Base-by-base conservation (phyloP, 2,329 filamentous ascomycete species). In the Fonsecaea multimorphosa region DNA sequence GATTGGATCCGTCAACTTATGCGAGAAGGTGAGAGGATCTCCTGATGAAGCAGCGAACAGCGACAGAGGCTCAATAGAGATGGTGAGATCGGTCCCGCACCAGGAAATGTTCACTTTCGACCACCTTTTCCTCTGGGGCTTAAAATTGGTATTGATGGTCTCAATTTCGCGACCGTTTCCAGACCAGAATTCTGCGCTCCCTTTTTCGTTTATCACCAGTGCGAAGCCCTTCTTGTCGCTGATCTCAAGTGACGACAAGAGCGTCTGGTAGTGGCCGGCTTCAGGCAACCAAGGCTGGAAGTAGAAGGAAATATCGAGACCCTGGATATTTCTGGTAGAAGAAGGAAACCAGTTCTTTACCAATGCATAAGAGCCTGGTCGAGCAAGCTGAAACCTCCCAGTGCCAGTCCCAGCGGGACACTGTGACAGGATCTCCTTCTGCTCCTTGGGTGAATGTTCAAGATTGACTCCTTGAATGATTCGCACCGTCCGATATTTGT, bases 391-490 rank as follows among this genome's bases (percentile, higher is more conserved):
- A 24, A 57, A 67, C n/a, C 57, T 22, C 6, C 66, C 66, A 14
- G 49, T 63, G 24, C n/a, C 2, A 22, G 58, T 16, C 66, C 62
- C 8, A 8, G 16, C 6, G 62, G 66, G 31, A 68, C 62, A 1
- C 11, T 38, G 34, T 3, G 24, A 22, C 2, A 52, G 14, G 36
- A 65, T 63, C 7, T 56, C 62, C 24, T 65, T 61, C 3, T 58
- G 38, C 24, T 54, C 12, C 19, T 68, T 56, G 22, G 49, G 53
- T 4, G 66, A 63, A 46, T 68, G 66, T 16, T 51, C 31, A 6
- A 68, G 5, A 27, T 69, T 52, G 9, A 66, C 34, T 1, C 67
- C 61, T 40, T 68, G 67, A 14, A 68, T 68, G n/a, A 68, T 32
- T 12, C 67, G 46, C 8, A 68, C 67, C 4, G 57, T 53, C 9